Conservation (phyloP, 495 filamentous ascomycete species). For the Penicillium lividum region DNA sequence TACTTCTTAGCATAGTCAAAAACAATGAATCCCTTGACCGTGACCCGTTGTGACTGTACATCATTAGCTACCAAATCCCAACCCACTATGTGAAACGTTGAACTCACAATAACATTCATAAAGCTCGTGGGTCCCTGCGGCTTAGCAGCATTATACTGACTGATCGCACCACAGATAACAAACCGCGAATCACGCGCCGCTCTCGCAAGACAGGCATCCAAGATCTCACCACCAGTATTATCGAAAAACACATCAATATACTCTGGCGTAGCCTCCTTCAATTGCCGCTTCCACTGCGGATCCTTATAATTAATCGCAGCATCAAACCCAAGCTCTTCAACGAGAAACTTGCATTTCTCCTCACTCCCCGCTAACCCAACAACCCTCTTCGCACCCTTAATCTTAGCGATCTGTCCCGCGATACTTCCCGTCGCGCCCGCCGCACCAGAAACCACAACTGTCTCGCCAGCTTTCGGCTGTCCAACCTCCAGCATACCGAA, state of each 20-base stretch:
- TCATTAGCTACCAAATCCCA: conserved; percentile 20
- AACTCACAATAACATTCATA: conserved; percentile 52
- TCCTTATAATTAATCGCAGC: conserved; percentile 59
- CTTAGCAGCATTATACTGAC: conserved; percentile 52
- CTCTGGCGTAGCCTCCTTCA: conserved; percentile 47
- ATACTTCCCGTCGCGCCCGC: conserved; percentile 71
- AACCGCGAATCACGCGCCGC: conserved; percentile 51
- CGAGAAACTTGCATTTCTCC: conserved; percentile 53
- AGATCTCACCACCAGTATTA: conserved; percentile 56
- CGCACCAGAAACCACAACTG: conserved; percentile 67
- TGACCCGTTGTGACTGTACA: conserved; percentile 47
- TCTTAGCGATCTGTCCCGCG: conserved; percentile 68
- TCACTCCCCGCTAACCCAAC: conserved; percentile 52
- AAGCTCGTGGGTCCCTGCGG: conserved; percentile 49
- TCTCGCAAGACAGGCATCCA: conserved; percentile 52
- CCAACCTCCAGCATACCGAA: conserved; percentile 64
- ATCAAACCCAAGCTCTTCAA: conserved; percentile 50
- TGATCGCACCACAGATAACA: conserved; percentile 56
- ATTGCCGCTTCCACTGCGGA: conserved; percentile 50
- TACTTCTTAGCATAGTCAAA: conserved; percentile 53
- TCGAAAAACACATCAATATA: conserved; percentile 62
- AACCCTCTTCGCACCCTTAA: conserved; percentile 56
- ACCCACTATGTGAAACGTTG: neutral
- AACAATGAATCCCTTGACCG: conserved; percentile 59
- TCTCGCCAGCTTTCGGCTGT: conserved; percentile 56